Percentiles rank a stretch among this genome's conserved stretches.
phyloP scores from a whole-genome alignment of 163 green algal species.

The Chlorella variabilis region DNA sequence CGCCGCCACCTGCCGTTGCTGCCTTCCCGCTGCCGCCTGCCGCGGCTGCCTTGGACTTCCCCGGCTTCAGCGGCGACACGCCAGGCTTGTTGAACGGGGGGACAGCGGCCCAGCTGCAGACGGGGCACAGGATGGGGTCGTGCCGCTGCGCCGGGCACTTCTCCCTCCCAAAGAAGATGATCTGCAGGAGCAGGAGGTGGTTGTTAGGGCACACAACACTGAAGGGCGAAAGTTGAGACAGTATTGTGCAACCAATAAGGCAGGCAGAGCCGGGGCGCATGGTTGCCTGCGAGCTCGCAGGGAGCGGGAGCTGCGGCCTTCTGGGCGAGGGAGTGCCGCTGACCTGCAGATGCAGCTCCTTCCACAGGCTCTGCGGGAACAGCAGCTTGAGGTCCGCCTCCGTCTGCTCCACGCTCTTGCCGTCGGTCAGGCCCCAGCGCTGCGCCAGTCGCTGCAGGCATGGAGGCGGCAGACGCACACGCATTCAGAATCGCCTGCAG shows the following conservation, averaged over 20 bases:
- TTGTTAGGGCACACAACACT: neutral
- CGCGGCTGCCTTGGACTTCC: neutral
- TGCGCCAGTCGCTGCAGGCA: conserved; percentile 53
- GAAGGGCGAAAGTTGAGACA: neutral
- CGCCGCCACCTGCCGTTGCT: neutral
- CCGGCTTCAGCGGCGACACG: conserved; percentile 3
- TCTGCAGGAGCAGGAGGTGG: conserved; percentile 66
- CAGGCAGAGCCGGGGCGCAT: too few relatives aligned
- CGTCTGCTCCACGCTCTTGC: conserved; percentile 78
- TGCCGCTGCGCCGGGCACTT: conserved; percentile 84
- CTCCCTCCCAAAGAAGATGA: conserved; percentile 89
- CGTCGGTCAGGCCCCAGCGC: conserved; percentile 81
- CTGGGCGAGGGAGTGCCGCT: neutral
- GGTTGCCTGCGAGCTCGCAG: too few relatives aligned
- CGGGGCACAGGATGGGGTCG: conserved; percentile 70
- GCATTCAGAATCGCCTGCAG: neutral
- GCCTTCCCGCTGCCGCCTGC: neutral
- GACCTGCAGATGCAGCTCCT: conserved; percentile 55
- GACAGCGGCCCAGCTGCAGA: conserved; percentile 87
- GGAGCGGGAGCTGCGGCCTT: too few relatives aligned
- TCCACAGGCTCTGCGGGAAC: conserved; percentile 64
- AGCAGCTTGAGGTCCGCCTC: conserved; percentile 83
- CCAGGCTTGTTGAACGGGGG: conserved; percentile 48
- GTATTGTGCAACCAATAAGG: too few relatives aligned
- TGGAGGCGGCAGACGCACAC: neutral